Evolutionary conservation across 306 rosid genomes (phyloP), one percentile per base, ranked within the genome.

Genomic region (Dryas drummondii): DNA sequence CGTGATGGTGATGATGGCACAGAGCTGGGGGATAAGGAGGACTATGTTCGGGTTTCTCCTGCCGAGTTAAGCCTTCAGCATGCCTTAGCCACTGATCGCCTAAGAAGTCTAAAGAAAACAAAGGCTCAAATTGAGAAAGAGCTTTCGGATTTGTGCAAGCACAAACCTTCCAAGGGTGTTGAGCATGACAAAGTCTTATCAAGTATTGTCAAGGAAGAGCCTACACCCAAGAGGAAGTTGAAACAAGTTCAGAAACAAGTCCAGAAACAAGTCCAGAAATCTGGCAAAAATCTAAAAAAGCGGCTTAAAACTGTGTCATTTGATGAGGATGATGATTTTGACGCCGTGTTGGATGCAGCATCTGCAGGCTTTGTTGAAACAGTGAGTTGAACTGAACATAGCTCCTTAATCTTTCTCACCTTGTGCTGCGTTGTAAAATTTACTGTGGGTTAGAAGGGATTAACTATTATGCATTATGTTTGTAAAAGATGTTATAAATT

Each of bases 331-430:
- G 81, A 47, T 76, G 96, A 88, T 77, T 92, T 92, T 75, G 97
- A 94, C 71, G 92, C 97, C 72, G 87, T 79, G 79, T 81, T 90
- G 86, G 99, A 94, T 88, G 97, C 97, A 45, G 97, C 97, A 70
- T 87, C 98, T 44, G 82, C 90, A 4, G 97, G 98, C 67, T 88
- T 94, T 85, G 90, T 94, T 65, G 98, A 94, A 89, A 94, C 97
- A 4, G 98, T 91, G 85, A 91, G 97, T 85, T 82, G 54, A 42
- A 67, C 66, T 71, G 69, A 42, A 42, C 14, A 71, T 73, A 40
- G 68, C 64, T 52, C 56, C 76, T 32, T 50, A 22, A 16, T 49
- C 50, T 67, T 80, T 37, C 17, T 57, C 73, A 16, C 50, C 6
- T 50, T 49, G 12, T 55, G 48, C 63, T 68, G 63, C 55, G 68